These are phyloP conservation scores for Brassica carinata DNA, from an alignment of 345 rosid species.

Conservation along the genomic window DNA sequence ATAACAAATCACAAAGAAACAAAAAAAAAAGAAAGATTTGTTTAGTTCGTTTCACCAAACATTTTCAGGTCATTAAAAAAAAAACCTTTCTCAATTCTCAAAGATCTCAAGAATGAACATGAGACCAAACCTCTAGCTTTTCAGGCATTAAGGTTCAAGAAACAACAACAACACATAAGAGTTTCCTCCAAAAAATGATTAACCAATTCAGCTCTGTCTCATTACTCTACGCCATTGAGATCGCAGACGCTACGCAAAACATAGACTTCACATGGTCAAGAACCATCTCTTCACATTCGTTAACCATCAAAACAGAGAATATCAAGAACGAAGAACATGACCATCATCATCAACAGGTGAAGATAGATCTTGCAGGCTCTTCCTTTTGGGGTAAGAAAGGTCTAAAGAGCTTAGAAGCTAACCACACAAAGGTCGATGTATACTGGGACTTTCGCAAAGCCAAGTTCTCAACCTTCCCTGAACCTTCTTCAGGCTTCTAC, in stretches of 20 bases:
- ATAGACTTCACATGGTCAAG: constrained; percentile 63
- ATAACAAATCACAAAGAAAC: constrained; percentile 24
- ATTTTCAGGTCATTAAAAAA: constrained; percentile 8
- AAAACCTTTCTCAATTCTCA: not conserved
- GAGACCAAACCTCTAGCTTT: constrained; percentile 11
- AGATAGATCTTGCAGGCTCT: constrained; percentile 64
- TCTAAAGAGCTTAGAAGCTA: constrained; percentile 59
- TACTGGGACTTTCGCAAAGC: constrained; percentile 77
- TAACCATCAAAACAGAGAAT: constrained; percentile 54
- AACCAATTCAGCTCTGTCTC: constrained; percentile 46
- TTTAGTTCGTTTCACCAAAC: constrained; percentile 36
- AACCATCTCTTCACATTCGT: constrained; percentile 47
- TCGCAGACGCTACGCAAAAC: constrained; percentile 44
- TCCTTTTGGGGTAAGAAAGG: constrained; percentile 78
- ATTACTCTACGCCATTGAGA: constrained; percentile 49
- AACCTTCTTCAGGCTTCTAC: constrained; percentile 63
- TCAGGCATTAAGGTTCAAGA: constrained; percentile 6
- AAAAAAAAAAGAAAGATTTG: constrained; percentile 11
- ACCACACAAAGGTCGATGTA: constrained; percentile 48
- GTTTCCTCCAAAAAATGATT: constrained; percentile 9
- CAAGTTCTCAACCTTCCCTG: constrained; percentile 60
- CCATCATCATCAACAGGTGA: constrained; percentile 47
- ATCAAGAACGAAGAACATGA: constrained; percentile 42
- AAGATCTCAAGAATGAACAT: constrained; percentile 9
- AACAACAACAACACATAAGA: constrained; percentile 16